phyloP scores from a whole-genome alignment of 352 stramenopile species.

The Globisporangium sylvaticum region DNA sequence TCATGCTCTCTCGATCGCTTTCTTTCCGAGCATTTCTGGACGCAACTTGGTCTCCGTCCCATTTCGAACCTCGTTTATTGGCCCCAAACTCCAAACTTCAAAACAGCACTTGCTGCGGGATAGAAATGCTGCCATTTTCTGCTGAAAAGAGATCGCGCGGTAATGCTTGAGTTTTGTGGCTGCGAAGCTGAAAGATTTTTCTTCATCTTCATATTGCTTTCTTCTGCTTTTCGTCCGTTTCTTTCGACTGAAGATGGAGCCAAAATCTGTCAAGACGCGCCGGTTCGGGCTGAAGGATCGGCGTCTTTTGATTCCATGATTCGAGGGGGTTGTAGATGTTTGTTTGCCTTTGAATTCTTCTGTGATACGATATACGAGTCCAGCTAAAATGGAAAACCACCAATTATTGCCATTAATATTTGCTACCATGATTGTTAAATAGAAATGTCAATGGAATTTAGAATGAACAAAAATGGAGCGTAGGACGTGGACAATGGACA shows the following conservation, averaged over 20 bases:
- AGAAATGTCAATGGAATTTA: not conserved
- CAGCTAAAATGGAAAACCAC: not conserved
- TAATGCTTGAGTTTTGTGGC: not conserved
- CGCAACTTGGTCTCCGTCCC: not conserved
- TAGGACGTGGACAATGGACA: not conserved
- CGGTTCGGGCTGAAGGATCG: not conserved
- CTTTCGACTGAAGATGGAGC: not conserved
- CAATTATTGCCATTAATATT: not conserved
- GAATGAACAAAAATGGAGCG: not conserved
- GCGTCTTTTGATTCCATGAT: not conserved
- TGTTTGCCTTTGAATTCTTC: not conserved
- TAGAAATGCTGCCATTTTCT: not conserved
- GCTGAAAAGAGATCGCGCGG: not conserved
- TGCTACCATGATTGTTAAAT: not conserved
- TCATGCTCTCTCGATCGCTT: not conserved
- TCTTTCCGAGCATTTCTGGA: conserved; percentile 3
- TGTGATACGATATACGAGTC: not conserved
- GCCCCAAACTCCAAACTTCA: not conserved
- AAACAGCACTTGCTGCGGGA: not conserved
- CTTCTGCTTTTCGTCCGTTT: not conserved
- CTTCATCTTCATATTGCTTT: not conserved
- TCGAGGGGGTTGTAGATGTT: not conserved
- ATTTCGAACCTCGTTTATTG: not conserved
- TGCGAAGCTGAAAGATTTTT: not conserved
- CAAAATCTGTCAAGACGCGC: conserved; percentile 3